Evolutionary conservation across 2,329 filamentous ascomycete species (phyloP).

Genomic region (Talaromyces sp.): DNA sequence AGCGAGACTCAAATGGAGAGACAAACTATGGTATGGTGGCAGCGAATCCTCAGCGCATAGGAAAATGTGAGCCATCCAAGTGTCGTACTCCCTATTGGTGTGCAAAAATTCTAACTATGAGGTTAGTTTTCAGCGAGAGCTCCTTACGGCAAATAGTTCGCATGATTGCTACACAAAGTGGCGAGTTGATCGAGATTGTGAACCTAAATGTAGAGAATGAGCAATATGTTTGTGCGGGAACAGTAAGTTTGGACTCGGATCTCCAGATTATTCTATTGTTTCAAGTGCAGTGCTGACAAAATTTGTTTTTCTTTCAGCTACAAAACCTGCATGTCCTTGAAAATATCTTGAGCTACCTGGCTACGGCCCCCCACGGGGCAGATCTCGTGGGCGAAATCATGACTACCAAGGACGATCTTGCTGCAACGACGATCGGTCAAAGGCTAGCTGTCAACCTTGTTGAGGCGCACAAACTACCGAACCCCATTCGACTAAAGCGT

Average conservation of each 20-base stretch:
- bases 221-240: slow-evolving; percentile 68
- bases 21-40: slow-evolving; percentile 98
- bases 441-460: neutral
- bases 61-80: slow-evolving; percentile 61
- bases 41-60: slow-evolving; percentile 98
- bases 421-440: neutral
- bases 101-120: neutral
- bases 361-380: neutral
- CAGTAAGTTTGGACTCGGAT: slow-evolving; percentile 37
- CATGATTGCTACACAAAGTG: slow-evolving; percentile 88
- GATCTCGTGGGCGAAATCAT: slow-evolving; percentile 1
- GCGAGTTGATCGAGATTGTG: slow-evolving; percentile 97
- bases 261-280: neutral
- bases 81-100: neutral
- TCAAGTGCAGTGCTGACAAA: neutral
- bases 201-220: slow-evolving; percentile 79
- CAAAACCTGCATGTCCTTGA: slow-evolving; percentile 10
- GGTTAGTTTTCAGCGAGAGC: neutral
- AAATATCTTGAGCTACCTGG: neutral
- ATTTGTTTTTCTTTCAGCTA: neutral
- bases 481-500: slow-evolving; percentile 70
- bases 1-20: slow-evolving; percentile 68
- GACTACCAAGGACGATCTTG: slow-evolving; percentile 7
- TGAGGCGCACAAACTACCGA: neutral
- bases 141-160: slow-evolving; percentile 75